Evolutionary conservation across 768 basidiomycete genomes (phyloP).

Genomic region (Galerina sulciceps): DNA sequence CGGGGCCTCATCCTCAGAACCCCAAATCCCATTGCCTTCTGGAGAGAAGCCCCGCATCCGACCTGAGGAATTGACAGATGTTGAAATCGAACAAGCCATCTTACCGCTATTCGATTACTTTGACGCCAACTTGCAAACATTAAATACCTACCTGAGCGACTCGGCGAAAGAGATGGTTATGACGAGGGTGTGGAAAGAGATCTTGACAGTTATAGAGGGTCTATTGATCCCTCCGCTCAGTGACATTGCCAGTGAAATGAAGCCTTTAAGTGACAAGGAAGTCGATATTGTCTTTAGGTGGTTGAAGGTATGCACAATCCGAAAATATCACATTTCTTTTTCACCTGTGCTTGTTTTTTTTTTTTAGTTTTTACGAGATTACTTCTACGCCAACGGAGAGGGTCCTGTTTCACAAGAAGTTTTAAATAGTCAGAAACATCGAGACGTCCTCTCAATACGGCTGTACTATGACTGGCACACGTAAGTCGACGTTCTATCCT

Average conservation of each 20-base stretch:
- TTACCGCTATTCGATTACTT: conserved; percentile 94
- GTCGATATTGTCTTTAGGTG: conserved; percentile 99
- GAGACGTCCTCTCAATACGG: conserved; percentile 86
- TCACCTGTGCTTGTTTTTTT: conserved; percentile 4
- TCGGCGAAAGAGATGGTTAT: conserved; percentile 91
- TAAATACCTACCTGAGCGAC: conserved; percentile 87
- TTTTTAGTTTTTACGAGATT: conserved; percentile 85
- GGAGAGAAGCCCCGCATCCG: conserved; percentile 78
- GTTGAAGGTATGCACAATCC: conserved; percentile 68
- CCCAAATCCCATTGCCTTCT: conserved; percentile 76
- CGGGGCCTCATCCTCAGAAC: conserved; percentile 66
- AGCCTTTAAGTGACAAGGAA: conserved; percentile 91
- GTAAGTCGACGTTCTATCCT: conserved; percentile 43
- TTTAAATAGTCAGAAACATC: conserved; percentile 93
- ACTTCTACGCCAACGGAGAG: conserved; percentile 94
- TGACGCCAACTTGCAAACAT: conserved; percentile 87
- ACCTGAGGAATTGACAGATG: conserved; percentile 84
- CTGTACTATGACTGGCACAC: conserved; percentile 97
- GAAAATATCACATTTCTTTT: background rate
- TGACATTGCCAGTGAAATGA: conserved; percentile 86
- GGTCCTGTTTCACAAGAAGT: conserved; percentile 85
- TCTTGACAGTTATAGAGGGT: conserved; percentile 82
- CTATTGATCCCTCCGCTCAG: conserved; percentile 90
- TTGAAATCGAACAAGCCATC: conserved; percentile 94
- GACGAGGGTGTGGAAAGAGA: conserved; percentile 95